Percentiles rank a stretch among this genome's conserved stretches.
Conservation (phyloP, 179 eudicot genomes). For the Pouteria campechiana region DNA sequence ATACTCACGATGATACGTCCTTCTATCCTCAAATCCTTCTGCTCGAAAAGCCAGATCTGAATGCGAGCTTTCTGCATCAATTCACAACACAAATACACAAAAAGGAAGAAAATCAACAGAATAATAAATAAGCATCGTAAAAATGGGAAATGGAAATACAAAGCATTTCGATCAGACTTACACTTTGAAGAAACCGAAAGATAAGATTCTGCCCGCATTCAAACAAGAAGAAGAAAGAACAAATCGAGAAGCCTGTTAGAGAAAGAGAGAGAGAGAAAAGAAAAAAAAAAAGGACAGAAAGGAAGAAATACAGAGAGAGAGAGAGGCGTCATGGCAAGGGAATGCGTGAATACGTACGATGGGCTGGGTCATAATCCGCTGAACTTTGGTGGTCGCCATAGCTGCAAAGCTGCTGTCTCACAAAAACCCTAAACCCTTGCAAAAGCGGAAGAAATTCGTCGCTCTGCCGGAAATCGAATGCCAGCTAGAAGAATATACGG, state of each 20-base stretch:
- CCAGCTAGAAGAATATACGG: no score
- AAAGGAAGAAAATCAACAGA: background rate
- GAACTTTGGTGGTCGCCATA: constrained; percentile 96
- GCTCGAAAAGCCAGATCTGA: constrained; percentile 97
- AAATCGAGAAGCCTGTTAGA: background rate
- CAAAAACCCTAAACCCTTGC: no score
- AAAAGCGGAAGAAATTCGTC: no score
- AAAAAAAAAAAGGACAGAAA: background rate
- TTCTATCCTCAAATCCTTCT: constrained; percentile 92
- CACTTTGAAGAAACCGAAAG: constrained; percentile 92
- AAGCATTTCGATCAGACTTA: constrained; percentile 33
- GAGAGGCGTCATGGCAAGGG: background rate
- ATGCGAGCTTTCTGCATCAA: constrained; percentile 73
- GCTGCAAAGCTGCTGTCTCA: constrained; percentile 30
- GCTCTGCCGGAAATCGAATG: no score
- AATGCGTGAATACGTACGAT: no score
- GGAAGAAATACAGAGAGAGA: background rate
- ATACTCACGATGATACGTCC: constrained; percentile 84
- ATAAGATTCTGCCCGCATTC: constrained; percentile 65
- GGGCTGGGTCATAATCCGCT: constrained; percentile 96
- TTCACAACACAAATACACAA: background rate
- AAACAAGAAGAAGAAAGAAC: background rate
- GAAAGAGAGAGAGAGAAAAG: background rate
- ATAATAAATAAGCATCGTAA: background rate
- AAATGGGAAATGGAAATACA: background rate